A percentile compares a stretch with the other conserved stretches of the same genome.
phyloP scores from a whole-genome alignment of 2,329 filamentous ascomycete genomes.

The Xylaria polymorpha region DNA sequence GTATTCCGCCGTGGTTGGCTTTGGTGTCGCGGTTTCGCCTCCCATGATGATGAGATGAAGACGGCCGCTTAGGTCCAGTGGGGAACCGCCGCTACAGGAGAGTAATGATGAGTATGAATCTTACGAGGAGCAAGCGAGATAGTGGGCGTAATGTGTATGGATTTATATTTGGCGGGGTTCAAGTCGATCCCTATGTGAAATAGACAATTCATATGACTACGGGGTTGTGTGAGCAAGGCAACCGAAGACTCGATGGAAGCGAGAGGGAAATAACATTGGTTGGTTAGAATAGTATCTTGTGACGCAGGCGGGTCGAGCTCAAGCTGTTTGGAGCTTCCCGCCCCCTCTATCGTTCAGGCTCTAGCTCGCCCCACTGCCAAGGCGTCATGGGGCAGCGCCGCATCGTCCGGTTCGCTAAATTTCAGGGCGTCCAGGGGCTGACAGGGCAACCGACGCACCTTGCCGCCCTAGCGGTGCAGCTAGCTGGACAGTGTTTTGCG shows the following conservation, averaged over 20 bases:
- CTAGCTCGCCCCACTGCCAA: constrained; percentile 26
- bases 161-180: background rate
- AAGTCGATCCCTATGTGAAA: background rate
- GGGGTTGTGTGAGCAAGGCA: background rate
- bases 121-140: background rate
- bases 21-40: constrained; percentile 59
- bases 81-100: constrained; percentile 30
- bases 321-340: constrained; percentile 15
- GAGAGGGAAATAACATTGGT: constrained; percentile 2
- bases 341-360: constrained; percentile 1
- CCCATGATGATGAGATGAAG: constrained; percentile 60
- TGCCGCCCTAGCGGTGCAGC: constrained; percentile 18
- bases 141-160: constrained; percentile 8
- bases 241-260: constrained; percentile 2
- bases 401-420: constrained; percentile 27
- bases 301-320: constrained; percentile 19
- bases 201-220: constrained; percentile 2
- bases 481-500: constrained; percentile 21
- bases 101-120: constrained; percentile 29
- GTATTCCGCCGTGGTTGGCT: constrained; percentile 61
- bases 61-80: constrained; percentile 26
- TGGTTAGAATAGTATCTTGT: constrained; percentile 18
- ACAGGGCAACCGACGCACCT: constrained; percentile 20
- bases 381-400: constrained; percentile 13
- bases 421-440: constrained; percentile 29